Conservation (phyloP, 805 yeast genomes). For the Myxozyma udenii region DNA sequence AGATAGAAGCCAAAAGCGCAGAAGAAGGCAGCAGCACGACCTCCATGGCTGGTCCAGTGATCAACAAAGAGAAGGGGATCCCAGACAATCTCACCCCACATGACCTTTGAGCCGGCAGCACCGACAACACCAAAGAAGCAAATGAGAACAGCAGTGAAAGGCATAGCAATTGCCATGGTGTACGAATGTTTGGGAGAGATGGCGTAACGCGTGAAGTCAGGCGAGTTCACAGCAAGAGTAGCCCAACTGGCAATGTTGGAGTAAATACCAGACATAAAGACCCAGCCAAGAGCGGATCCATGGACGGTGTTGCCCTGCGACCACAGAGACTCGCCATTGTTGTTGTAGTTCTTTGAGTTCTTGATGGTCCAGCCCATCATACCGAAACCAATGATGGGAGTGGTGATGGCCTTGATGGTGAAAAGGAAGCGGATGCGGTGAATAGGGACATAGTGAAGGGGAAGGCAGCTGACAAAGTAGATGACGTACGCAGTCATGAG, state of each 20-base stretch:
- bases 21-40: conserved; percentile 77
- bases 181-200: conserved; percentile 41
- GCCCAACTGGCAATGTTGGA: conserved; percentile 29
- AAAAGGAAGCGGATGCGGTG: conserved; percentile 29
- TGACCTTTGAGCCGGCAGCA: conserved; percentile 35
- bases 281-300: conserved; percentile 75
- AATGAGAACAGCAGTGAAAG: conserved; percentile 39
- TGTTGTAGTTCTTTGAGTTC: conserved; percentile 72
- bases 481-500: conserved; percentile 32
- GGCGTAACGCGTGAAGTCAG: conserved; percentile 51
- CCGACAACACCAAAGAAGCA: conserved; percentile 32
- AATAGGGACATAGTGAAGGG: conserved; percentile 29
- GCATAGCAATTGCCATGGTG: conserved; percentile 50
- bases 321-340: conserved; percentile 47
- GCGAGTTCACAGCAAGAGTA: conserved; percentile 50
- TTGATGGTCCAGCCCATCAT: conserved; percentile 42
- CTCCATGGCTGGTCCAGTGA: conserved; percentile 45
- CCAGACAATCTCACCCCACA: conserved; percentile 47
- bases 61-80: conserved; percentile 46
- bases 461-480: conserved; percentile 29
- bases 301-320: conserved; percentile 48
- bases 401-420: conserved; percentile 28
- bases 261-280: conserved; percentile 60
- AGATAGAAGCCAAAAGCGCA: conserved; percentile 67
- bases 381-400: conserved; percentile 31